Evolutionary conservation across 768 basidiomycete species (phyloP), one percentile per base, ranked within the genome.

Genomic region (Tubosaeta sp.): DNA sequence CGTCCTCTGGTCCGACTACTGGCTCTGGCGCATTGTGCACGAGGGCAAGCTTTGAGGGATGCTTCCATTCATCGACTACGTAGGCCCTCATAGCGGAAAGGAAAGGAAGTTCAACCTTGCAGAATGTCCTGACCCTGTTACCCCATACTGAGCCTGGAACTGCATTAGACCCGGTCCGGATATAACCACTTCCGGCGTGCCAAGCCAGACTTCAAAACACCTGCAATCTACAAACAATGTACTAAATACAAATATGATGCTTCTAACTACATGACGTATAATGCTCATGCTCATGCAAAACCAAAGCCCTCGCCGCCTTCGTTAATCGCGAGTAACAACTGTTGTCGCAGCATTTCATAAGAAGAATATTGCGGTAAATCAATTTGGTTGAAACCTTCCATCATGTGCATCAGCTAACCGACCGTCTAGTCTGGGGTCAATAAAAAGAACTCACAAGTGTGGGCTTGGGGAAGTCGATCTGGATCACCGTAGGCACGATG

Each of bases 241-340:
- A 29, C 29, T 29, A 66, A 62, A 62, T 69, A 69, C 70, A 71
- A 65, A 61, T 71, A 65, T 56, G 55, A 58, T 69, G 67, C 27
- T 61, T 64, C 67, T 71, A 67, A 43, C 60, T 68, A 61, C 54
- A 53, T 45, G 49, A 54, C 31, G 27, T 33, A 41, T 50, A 50
- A 59, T 54, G 35, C 45, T 46, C 31, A 29, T 46, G 45, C 22
- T 63, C 45, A 83, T 57, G 79, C 81, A 69, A 95, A 95, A 48
- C 91, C 95, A 69, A 98, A 98, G 41, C 92, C 92, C 74, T 95
- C 92, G 19, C 91, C 91, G 46, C 94, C 95, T 70, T 98, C 97
- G 62, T 89, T 93, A 65, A 98, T 95, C 33, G 95, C 92, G 57
- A 95, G 76, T 50, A 95, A 71, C 34, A 99, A 70, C 67, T 91